Evolutionary conservation across 1,284 basidiomycete species (phyloP), one percentile per base, ranked within the genome.

Genomic region (Cryptococcus sp.): DNA sequence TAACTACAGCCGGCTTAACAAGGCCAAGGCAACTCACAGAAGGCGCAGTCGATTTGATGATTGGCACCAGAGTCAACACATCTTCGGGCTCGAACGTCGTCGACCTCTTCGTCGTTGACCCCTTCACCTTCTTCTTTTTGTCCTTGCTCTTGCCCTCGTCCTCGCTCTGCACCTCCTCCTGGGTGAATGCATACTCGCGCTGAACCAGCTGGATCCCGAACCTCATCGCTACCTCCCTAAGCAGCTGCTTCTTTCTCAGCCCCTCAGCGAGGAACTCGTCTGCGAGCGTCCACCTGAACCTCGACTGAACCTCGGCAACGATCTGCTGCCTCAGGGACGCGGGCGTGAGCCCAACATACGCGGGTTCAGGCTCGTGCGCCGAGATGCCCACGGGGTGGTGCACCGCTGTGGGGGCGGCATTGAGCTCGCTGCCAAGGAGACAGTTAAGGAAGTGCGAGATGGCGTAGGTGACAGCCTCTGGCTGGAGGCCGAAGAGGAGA

Each of bases 361-460:
- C 59, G 13, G 78, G 77, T 52, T 69, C 59, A 6, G 60, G 52
- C 12, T 65, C 53, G 24, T 46, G 47, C 23, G 66, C 62, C 35
- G 62, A 53, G 39, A 77, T 64, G 46, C 73, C 67, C 55, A 72
- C 62, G n/a, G 76, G 62, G 52, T 75, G 69, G 66, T 69, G 77
- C 11, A 63, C 58, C 15, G 81, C 75, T 45, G 71, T 65, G 12
- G 81, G 81, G 9, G 68, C 63, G 16, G 79, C 49, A 66, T 81
- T 78, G 59, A 77, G 50, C 7, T 66, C 67, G 9, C 75, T 64
- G 48, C 82, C 82, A n/a, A 83, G 66, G 5, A 84, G 75, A 63
- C 82, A 83, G 76, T 83, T 83, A 71, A 82, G 76, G 78, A 83
- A 82, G 74, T 84, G 82, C 15, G 82, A 79, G 53, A 81, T 67